Base-by-base conservation (phyloP, 108 stramenopile genomes). In the Nitzschia inconspicua region DNA sequence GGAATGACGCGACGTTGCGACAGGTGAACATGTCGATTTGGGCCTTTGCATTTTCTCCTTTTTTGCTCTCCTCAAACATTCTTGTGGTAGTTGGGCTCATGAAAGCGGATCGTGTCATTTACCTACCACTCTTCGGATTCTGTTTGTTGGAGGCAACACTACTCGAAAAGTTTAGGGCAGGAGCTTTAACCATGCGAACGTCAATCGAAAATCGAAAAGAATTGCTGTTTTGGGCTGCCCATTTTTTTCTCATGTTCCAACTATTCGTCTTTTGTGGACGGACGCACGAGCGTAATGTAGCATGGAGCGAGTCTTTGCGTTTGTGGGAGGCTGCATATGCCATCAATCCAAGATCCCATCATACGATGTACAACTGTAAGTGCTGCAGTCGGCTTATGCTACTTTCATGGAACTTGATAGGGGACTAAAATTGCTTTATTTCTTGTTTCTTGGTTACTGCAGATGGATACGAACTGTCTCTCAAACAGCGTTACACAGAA, bases 41-140 rank as follows among this genome's bases (percentile, higher is more conserved):
- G 51, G 74, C 66, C 2, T 80, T 80, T 65, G 30, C 53, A 0
- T 68, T 76, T 46, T 41, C 57, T 35, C 79, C 79, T 10, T 80
- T 80, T 40, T 47, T 80, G 37, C 60, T 80, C 0, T 70, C 71
- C 8, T 76, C 75, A 1, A 75, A 80, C 41, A 57, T 80, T 22
- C 36, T 80, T 22, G 79, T 80, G 18, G 79, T 80, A 4, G 71
- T 75, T 23, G 79, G 79, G 36, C 55, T 80, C 35, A 80, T 80
- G 79, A 80, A 80, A 44, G 79, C 74, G 5, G 79, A 80, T 68
- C 70, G 79, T 25, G 79, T 80, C 39, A 73, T 80, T 22, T 80
- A 80, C 39, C 60, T 75, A 11, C 79, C 79, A 16, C 53, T 76
- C 5, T 72, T 76, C 59, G 79, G 79, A 25, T 72, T 80, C 32